Conservation (phyloP, 2,329 filamentous ascomycete genomes). For the Chaetomiaceae sp. region DNA sequence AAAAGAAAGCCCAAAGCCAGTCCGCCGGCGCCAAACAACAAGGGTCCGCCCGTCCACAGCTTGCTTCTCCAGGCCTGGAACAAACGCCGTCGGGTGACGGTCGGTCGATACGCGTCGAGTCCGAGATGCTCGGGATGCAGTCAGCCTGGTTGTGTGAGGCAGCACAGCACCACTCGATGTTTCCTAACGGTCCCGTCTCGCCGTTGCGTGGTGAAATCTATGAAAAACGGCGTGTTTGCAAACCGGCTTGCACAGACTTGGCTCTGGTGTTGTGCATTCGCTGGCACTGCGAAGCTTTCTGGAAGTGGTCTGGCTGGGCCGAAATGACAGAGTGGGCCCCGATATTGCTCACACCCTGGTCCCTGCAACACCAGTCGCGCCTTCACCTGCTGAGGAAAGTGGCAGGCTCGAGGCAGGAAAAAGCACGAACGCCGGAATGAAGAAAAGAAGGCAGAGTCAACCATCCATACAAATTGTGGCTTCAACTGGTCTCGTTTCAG, state of each 20-base stretch:
- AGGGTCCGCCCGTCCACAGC: conserved; percentile 3
- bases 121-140: conserved; percentile 5
- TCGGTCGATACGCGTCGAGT: not conserved
- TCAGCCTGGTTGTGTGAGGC: not conserved
- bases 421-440: not conserved
- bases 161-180: not conserved
- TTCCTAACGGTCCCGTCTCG: not conserved
- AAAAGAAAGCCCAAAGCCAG: not conserved
- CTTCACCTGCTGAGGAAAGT: too few relatives aligned
- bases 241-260: too few relatives aligned
- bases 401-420: too few relatives aligned
- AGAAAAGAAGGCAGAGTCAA: not conserved
- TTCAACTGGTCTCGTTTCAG: too few relatives aligned
- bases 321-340: too few relatives aligned
- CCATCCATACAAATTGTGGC: too few relatives aligned
- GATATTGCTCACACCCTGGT: too few relatives aligned
- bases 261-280: too few relatives aligned
- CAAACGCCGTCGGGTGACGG: conserved; percentile 5
- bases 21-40: conserved; percentile 4
- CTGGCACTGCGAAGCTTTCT: too few relatives aligned
- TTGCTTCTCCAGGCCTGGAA: conserved; percentile 2
- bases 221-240: not conserved
- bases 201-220: not conserved
- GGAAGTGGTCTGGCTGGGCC: too few relatives aligned
- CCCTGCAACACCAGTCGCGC: too few relatives aligned